phyloP scores from a whole-genome alignment of 208 protist species.

The Naegleria gruberi region DNA sequence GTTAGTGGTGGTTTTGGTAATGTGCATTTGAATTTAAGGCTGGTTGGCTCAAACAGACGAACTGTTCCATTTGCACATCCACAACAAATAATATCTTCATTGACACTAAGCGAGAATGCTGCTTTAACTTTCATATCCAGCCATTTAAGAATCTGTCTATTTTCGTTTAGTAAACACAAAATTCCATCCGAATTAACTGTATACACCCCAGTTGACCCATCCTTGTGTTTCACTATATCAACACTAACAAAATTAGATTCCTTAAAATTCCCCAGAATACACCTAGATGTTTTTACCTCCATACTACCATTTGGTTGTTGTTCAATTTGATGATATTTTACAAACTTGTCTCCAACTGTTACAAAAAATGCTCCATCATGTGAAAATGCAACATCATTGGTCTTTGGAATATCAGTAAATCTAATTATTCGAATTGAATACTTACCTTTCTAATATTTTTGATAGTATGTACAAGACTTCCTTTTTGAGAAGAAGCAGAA shows the following conservation, averaged over 20 bases:
- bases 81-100: slow-evolving; percentile 25
- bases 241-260: background rate
- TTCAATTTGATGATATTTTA: slow-evolving; percentile 2
- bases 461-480: background rate
- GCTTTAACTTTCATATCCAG: slow-evolving; percentile 24
- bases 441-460: background rate
- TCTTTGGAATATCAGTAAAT: background rate
- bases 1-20: slow-evolving; percentile 33
- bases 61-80: slow-evolving; percentile 31
- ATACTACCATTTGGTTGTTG: background rate
- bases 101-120: background rate
- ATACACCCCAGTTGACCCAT: background rate
- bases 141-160: slow-evolving; percentile 33
- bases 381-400: background rate
- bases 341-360: background rate
- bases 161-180: background rate
- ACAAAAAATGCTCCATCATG: background rate
- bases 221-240: background rate
- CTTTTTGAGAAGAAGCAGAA: background rate
- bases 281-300: background rate
- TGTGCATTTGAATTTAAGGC: slow-evolving; percentile 32
- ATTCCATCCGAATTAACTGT: background rate
- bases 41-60: slow-evolving; percentile 30
- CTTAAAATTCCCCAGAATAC: background rate
- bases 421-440: background rate